Evolutionary conservation across 257 asterid genomes (phyloP), one percentile per base, ranked within the genome.

Genomic region (Fraxinus americana): DNA sequence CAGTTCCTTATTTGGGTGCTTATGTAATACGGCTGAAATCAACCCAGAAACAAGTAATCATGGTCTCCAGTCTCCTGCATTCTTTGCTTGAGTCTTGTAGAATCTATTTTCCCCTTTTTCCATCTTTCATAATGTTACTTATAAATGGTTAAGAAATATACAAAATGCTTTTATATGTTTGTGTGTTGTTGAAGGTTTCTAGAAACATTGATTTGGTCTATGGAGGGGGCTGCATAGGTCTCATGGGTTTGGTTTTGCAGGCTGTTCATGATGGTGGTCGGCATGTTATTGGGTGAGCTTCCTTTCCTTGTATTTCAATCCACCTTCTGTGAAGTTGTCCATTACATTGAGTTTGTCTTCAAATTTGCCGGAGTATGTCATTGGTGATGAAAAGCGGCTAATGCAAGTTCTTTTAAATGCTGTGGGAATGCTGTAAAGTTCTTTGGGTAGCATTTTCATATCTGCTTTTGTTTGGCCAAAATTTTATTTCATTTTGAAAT

Each of bases 211-310:
- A 94, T 92, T 90, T 94, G 91, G 98, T 94, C 73, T 92, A 94
- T 85, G 98, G 98, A 80, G 98, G 98, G 71, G 98, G 98, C 2
- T 92, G 98, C 93, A 92, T 94, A 84, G 98, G 98, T 81, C 89
- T 94, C 45, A 94, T 92, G 98, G 98, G 98, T 13, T 85, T 92
- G 87, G 89, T 94, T 79, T 92, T 97, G 9, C 98, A 94, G 83
- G 98, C 97, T 81, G 98, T 94, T 88, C 96, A 90, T 88, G 88
- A 88, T 83, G 98, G 98, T 38, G 98, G 97, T 82, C 83, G 97
- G 81, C 97, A 94, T 76, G 98, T 94, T 74, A 88, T 89, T 9
- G 98, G 98, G 98, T 92, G 29, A 85, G 84, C 70, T 43, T 19
- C 34, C 75, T 80, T 69, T 66, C 81, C 76, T 74, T 68, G 77